phyloP scores from a whole-genome alignment of 495 filamentous ascomycete genomes.

The Penicillium daleae region DNA sequence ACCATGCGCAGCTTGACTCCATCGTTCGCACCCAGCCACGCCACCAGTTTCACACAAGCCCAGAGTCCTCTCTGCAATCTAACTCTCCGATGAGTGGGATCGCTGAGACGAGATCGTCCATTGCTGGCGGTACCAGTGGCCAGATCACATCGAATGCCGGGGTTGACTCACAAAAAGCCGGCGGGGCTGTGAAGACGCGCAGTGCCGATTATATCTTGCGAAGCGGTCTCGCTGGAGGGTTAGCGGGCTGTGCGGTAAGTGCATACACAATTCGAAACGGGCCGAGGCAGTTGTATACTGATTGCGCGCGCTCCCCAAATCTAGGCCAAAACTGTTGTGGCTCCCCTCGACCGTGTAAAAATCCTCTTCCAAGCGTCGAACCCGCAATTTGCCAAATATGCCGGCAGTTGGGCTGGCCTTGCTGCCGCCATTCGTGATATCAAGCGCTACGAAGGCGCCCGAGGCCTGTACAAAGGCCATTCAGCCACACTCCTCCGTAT shows the following conservation, averaged over 20 bases:
- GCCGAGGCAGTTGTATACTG: conserved; percentile 3
- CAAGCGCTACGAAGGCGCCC: conserved; percentile 68
- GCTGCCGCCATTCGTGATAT: conserved; percentile 80
- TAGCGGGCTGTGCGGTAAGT: conserved; percentile 86
- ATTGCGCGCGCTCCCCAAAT: conserved; percentile 3
- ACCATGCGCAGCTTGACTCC: conserved; percentile 35
- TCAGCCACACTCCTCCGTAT: conserved; percentile 92
- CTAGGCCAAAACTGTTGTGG: conserved; percentile 93
- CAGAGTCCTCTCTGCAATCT: conserved; percentile 27
- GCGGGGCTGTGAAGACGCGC: conserved; percentile 56
- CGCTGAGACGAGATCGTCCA: conserved; percentile 33
- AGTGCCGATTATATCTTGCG: conserved; percentile 81
- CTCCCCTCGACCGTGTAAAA: conserved; percentile 95
- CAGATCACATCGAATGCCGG: conserved; percentile 10
- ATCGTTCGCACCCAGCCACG: conserved; percentile 13
- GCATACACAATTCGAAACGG: conserved; percentile 1
- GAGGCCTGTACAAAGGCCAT: conserved; percentile 88
- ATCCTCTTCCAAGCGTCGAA: conserved; percentile 97
- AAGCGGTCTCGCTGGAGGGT: conserved; percentile 81
- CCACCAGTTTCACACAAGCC: conserved; percentile 11
- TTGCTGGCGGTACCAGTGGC: conserved; percentile 26
- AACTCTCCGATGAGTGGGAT: conserved; percentile 41
- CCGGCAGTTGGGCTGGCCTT: conserved; percentile 82
- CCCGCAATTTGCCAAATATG: conserved; percentile 90
- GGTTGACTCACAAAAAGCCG: conserved; percentile 22